Evolutionary conservation across 1,284 basidiomycete genomes (phyloP).

Genomic region (Phaffia rhodozyma): DNA sequence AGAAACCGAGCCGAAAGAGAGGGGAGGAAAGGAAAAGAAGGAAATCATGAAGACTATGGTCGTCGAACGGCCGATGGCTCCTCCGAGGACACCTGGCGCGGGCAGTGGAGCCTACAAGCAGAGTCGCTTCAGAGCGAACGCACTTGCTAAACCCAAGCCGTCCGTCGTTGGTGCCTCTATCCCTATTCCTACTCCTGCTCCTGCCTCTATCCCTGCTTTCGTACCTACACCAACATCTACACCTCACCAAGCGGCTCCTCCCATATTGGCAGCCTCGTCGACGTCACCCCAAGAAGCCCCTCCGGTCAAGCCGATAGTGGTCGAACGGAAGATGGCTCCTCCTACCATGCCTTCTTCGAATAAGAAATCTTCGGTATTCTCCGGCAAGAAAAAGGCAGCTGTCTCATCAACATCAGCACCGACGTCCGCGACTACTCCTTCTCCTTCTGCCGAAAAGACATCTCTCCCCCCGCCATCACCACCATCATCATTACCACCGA

Average conservation of each 20-base stretch:
- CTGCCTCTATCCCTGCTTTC: neutral
- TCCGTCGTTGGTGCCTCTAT: no score
- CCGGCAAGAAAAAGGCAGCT: neutral
- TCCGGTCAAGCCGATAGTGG: slow-evolving; percentile 7
- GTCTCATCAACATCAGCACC: neutral
- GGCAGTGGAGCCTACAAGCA: no score
- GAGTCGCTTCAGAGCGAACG: no score
- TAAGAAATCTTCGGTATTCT: neutral
- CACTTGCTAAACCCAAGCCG: no score
- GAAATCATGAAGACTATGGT: no score
- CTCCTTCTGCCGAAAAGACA: neutral
- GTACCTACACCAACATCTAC: neutral
- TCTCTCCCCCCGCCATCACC: neutral
- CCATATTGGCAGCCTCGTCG: neutral
- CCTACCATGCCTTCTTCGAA: neutral
- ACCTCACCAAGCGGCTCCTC: neutral
- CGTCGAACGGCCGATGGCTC: no score
- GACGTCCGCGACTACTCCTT: neutral
- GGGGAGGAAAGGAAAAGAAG: no score
- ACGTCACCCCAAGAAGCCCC: neutral
- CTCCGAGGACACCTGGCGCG: no score
- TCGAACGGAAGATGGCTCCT: slow-evolving; percentile 1
- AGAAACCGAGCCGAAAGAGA: no score
- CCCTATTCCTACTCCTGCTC: neutral
- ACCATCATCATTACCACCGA: neutral